These are phyloP conservation scores for Dioscorea alata DNA, from an alignment of 106 monocot species.

Conservation along the genomic window DNA sequence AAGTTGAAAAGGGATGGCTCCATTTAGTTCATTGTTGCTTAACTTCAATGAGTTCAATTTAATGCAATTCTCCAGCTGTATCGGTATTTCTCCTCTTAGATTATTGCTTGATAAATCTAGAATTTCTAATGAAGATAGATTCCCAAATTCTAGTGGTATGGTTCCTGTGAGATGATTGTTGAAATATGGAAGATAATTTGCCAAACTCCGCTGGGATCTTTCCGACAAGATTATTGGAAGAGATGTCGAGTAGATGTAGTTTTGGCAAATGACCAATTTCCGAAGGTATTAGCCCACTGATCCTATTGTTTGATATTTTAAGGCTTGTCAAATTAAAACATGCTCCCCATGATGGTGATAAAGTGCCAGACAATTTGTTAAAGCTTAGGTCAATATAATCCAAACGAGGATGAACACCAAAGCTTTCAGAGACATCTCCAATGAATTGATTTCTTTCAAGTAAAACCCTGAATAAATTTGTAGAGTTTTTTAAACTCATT, in stretches of 20 bases:
- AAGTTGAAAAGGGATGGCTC: conserved; percentile 65
- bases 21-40: conserved; percentile 72
- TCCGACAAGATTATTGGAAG: neutral
- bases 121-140: conserved; percentile 58
- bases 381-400: neutral
- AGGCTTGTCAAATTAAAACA: neutral
- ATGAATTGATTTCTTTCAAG: neutral
- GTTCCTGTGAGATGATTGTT: conserved; percentile 72
- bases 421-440: conserved; percentile 1
- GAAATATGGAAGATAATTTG: conserved; percentile 63
- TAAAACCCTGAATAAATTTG: neutral
- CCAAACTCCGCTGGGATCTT: neutral
- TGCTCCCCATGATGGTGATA: neutral
- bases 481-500: conserved; percentile 1
- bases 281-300: neutral
- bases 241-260: neutral
- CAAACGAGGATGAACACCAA: neutral
- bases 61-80: conserved; percentile 40
- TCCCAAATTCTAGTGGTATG: conserved; percentile 83
- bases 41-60: conserved; percentile 71
- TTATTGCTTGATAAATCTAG: conserved; percentile 79
- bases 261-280: neutral
- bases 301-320: neutral
- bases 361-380: neutral
- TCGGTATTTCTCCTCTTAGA: conserved; percentile 74